Evolutionary conservation across 2,329 filamentous ascomycete species (phyloP), one percentile per base, ranked within the genome.

Genomic region (Neoascochyta sp.): DNA sequence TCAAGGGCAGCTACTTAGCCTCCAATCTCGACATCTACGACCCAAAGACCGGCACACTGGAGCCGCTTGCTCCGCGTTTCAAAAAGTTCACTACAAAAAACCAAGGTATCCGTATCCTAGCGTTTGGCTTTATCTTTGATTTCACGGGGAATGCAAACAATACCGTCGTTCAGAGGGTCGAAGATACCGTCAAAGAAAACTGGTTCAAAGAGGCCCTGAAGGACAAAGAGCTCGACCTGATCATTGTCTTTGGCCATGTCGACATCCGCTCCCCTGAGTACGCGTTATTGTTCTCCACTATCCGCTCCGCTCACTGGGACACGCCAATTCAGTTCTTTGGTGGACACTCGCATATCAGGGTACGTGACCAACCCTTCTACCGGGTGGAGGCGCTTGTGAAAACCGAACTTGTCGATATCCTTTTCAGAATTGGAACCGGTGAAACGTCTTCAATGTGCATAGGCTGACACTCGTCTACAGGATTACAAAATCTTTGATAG

Each of bases 111-210:
- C 76, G 83, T 10, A 78, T 98, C 35, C 70, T 94, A 27, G 86
- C 90, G 0, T 89, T 98, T 60, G 92, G 92, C 2, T 96, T 98
- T 63, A 68, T 98, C 3, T 98, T 95, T 63, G 81, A 98, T 65
- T 98, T 98, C 52, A 86, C 77, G 1, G 80, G 81, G 11, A 95
- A 95, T 60, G 83, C 83, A 33, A 92, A 95, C 59, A 96, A 96
- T 60, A 94, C 86, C 0, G 70, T 86, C 3, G 86, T 96, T 0
- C 80, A 86, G 47, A 76, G 75, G 0, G 89, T 95, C 2, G 78
- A 83, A 45, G 75, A 93, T 7, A 83, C 86, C 0, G 74, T 96
- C 48, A 79, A 86, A 55, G 80, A 95, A 58, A 64, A 78, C 5
- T 98, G 92, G 92, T 96, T 96, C 54, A 81, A 86, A 47, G 73